phyloP scores from a whole-genome alignment of 2,329 filamentous ascomycete species.

The Aspergillus glaucus region DNA sequence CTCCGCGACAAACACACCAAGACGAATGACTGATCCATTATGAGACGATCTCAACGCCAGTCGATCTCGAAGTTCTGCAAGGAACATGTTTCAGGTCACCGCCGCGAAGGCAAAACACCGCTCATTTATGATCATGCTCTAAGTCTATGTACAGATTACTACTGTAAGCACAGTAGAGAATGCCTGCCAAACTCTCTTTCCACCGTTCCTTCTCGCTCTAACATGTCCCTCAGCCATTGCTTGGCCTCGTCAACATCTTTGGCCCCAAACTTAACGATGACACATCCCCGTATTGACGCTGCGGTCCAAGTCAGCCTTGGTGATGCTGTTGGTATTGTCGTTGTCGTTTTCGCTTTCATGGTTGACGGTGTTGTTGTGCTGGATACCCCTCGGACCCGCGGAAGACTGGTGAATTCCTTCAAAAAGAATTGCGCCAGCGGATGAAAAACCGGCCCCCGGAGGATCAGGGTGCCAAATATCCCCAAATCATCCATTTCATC shows the following conservation, averaged over 20 bases:
- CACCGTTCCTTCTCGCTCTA: background rate
- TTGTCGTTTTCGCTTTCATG: background rate
- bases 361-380: background rate
- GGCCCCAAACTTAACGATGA: background rate
- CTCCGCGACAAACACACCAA: too few species aligned
- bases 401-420: background rate
- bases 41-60: too few species aligned
- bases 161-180: background rate
- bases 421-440: background rate
- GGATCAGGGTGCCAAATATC: background rate
- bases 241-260: background rate
- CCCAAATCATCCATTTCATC: constrained; percentile 1
- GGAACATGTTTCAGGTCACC: background rate
- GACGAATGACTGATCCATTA: too few species aligned
- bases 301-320: background rate
- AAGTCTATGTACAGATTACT: background rate
- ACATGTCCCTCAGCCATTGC: background rate
- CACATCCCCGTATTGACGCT: background rate
- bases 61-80: background rate
- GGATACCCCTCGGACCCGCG: background rate
- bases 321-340: too few species aligned
- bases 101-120: background rate
- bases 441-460: background rate
- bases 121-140: background rate
- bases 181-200: background rate